Percentiles rank a stretch among this genome's conserved stretches.
These are phyloP conservation scores for Scutellaria barbata DNA, from an alignment of 257 asterid genomes.

Conservation along the genomic window DNA sequence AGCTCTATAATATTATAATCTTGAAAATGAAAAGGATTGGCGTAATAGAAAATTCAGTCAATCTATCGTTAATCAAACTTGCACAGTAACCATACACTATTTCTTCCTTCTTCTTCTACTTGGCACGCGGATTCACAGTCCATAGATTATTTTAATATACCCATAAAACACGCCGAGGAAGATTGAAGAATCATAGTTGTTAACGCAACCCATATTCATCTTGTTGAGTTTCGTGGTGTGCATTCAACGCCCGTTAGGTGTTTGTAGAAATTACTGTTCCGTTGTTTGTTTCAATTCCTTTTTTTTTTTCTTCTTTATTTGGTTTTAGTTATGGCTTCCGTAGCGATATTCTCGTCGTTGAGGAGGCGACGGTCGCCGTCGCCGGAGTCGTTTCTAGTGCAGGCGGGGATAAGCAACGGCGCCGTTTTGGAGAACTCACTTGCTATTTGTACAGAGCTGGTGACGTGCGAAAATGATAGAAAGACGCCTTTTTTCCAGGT, in stretches of 20 bases:
- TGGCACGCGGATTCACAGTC: slow-evolving; percentile 62
- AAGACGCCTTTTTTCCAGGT: slow-evolving; percentile 49
- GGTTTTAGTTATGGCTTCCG: slow-evolving; percentile 59
- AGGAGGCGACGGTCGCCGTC: slow-evolving; percentile 75
- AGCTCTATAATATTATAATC: slow-evolving; percentile 24
- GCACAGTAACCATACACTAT: slow-evolving; percentile 11
- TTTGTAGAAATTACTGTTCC: slow-evolving; percentile 19
- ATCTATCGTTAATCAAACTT: slow-evolving; percentile 37
- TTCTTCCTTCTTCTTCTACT: slow-evolving; percentile 32
- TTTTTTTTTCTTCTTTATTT: background rate
- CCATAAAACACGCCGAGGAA: slow-evolving; percentile 23
- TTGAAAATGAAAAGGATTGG: background rate
- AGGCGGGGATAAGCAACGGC: slow-evolving; percentile 56
- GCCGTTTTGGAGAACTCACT: slow-evolving; percentile 54
- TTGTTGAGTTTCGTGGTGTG: slow-evolving; percentile 14
- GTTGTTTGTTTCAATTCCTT: background rate
- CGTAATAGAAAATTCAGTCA: slow-evolving; percentile 46
- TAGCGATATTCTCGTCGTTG: slow-evolving; percentile 72
- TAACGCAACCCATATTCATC: slow-evolving; percentile 6
- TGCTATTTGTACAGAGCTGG: slow-evolving; percentile 54
- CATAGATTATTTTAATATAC: slow-evolving; percentile 3
- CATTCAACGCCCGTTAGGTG: slow-evolving; percentile 30
- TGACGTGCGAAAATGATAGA: slow-evolving; percentile 34
- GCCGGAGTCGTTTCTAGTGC: slow-evolving; percentile 69
- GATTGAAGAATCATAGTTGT: slow-evolving; percentile 17